Conservation (phyloP, 805 yeast genomes). For the Barnettozyma sucrosica region DNA sequence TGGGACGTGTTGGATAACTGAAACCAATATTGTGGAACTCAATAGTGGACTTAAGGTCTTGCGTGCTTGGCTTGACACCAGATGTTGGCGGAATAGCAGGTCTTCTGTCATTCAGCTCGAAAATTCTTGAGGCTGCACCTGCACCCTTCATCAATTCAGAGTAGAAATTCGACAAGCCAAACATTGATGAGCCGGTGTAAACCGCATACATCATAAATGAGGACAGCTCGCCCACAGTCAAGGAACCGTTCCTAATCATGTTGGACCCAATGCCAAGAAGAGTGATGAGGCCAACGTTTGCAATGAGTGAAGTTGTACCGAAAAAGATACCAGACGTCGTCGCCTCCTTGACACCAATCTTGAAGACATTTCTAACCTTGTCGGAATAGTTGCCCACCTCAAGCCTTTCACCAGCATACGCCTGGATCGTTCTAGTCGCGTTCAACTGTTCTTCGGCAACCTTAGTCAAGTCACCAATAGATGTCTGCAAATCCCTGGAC, state of each 20-base stretch:
- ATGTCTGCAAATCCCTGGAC: constrained; percentile 73
- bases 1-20: constrained; percentile 79
- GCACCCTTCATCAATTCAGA: constrained; percentile 95
- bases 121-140: constrained; percentile 89
- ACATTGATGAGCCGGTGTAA: constrained; percentile 88
- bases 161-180: constrained; percentile 85
- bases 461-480: constrained; percentile 79
- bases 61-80: constrained; percentile 43
- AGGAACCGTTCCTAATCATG: constrained; percentile 69
- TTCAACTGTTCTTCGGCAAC: constrained; percentile 88
- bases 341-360: constrained; percentile 77
- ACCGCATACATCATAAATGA: constrained; percentile 95
- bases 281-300: constrained; percentile 74
- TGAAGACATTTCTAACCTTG: constrained; percentile 59
- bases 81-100: constrained; percentile 64
- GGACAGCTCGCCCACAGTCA: constrained; percentile 83
- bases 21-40: constrained; percentile 60
- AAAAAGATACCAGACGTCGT: constrained; percentile 67
- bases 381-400: constrained; percentile 73
- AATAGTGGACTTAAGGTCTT: constrained; percentile 37
- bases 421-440: constrained; percentile 81
- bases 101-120: constrained; percentile 75
- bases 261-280: constrained; percentile 74
- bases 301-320: constrained; percentile 78
- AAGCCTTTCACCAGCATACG: constrained; percentile 77